phyloP scores from a whole-genome alignment of 2,329 filamentous ascomycete species.

The Fusarium sp. region DNA sequence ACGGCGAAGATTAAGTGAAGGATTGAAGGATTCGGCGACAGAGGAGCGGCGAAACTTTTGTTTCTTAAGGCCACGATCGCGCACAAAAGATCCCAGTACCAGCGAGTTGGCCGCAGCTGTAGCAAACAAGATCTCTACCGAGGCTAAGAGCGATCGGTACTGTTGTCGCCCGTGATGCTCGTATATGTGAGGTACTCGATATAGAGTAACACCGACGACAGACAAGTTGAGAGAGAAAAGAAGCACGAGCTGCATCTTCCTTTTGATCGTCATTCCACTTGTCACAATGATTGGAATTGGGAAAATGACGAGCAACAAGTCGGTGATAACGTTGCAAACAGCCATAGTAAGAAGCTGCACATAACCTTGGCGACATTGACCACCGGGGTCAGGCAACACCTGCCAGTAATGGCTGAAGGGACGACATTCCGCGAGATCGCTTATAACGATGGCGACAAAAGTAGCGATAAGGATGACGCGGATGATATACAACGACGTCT shows the following conservation, averaged over 20 bases:
- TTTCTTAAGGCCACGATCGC: conserved; percentile 91
- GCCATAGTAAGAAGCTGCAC: conserved; percentile 91
- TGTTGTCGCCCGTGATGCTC: conserved; percentile 78
- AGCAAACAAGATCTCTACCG: conserved; percentile 89
- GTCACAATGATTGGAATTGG: conserved; percentile 88
- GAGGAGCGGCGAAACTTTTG: conserved; percentile 78
- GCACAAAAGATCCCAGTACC: conserved; percentile 90
- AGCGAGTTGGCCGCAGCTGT: conserved; percentile 88
- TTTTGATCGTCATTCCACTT: conserved; percentile 79
- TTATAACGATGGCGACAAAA: conserved; percentile 82
- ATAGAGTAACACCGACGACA: conserved; percentile 82
- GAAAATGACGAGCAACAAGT: conserved; percentile 86
- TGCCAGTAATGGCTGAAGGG: conserved; percentile 82
- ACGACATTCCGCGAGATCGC: conserved; percentile 84
- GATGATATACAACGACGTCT: conserved; percentile 75
- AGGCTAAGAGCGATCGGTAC: conserved; percentile 88
- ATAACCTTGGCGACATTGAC: conserved; percentile 86
- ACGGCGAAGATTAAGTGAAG: conserved; percentile 52
- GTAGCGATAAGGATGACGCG: conserved; percentile 81
- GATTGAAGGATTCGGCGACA: conserved; percentile 71
- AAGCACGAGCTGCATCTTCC: conserved; percentile 81
- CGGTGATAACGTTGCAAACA: conserved; percentile 87
- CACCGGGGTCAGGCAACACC: conserved; percentile 85
- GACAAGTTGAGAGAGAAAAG: conserved; percentile 88
- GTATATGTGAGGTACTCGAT: conserved; percentile 84